Evolutionary conservation across 352 stramenopile species (phyloP).

Genomic region (Pythium diclinum): DNA sequence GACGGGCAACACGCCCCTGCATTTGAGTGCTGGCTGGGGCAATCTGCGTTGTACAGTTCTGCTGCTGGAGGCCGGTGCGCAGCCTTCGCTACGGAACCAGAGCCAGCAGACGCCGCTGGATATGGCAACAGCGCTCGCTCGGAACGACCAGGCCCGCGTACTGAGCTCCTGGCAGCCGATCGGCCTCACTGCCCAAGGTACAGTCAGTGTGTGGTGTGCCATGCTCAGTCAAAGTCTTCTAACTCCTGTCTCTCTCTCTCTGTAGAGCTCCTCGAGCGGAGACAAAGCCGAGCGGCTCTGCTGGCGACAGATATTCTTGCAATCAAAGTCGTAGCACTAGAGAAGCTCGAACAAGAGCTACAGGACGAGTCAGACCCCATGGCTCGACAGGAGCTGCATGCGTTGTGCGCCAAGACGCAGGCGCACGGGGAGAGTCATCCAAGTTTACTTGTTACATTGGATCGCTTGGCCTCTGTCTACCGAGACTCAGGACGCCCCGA

Average conservation of each 20-base stretch:
- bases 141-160: conserved; percentile 36
- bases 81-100: conserved; percentile 31
- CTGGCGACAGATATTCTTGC: conserved; percentile 5
- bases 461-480: conserved; percentile 30
- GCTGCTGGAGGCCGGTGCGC: conserved; percentile 50
- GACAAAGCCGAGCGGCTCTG: neutral
- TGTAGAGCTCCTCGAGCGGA: conserved; percentile 15
- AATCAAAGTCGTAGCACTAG: conserved; percentile 8
- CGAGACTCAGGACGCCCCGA: conserved; percentile 15
- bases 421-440: conserved; percentile 40
- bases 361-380: conserved; percentile 31
- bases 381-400: conserved; percentile 49
- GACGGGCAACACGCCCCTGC: conserved; percentile 64
- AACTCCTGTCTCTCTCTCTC: neutral
- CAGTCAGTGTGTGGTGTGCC: too few species aligned
- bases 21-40: conserved; percentile 68
- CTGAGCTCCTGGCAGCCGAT: conserved; percentile 53
- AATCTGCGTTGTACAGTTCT: conserved; percentile 51
- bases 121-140: conserved; percentile 35
- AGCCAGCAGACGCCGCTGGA: conserved; percentile 38
- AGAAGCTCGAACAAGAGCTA: conserved; percentile 23
- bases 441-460: conserved; percentile 42
- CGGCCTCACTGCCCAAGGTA: conserved; percentile 41
- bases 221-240: too few species aligned
- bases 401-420: conserved; percentile 46